Percentiles rank a stretch among this genome's conserved stretches.
These are phyloP conservation scores for Lipomyces orientalis DNA, from an alignment of 805 yeast genomes.

Conservation along the genomic window DNA sequence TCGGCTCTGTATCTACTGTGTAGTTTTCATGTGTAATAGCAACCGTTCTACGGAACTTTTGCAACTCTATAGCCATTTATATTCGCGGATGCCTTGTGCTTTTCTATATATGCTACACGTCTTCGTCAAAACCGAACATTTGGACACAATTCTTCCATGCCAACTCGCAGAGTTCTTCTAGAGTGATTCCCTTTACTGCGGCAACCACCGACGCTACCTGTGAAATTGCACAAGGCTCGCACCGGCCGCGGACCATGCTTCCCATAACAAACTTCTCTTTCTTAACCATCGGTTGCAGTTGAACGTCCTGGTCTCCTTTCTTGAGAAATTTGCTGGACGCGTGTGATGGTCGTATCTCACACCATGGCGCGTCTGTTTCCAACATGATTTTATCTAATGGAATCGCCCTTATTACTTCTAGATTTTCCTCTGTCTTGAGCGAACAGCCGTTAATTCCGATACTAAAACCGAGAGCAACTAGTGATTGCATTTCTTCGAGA, in stretches of 20 bases:
- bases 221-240: constrained; percentile 89
- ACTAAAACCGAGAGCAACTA: constrained; percentile 65
- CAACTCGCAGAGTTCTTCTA: constrained; percentile 53
- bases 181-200: constrained; percentile 52
- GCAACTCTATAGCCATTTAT: background rate
- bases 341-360: constrained; percentile 86
- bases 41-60: background rate
- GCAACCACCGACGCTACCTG: constrained; percentile 76
- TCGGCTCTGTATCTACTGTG: background rate
- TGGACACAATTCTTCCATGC: constrained; percentile 60
- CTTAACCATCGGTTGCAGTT: constrained; percentile 52
- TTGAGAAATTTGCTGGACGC: constrained; percentile 65
- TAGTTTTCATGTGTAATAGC: background rate
- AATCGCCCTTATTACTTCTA: constrained; percentile 66
- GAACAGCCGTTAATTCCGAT: constrained; percentile 95
- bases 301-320: background rate
- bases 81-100: background rate
- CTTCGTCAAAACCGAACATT: constrained; percentile 48
- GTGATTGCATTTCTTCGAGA: constrained; percentile 59
- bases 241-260: constrained; percentile 74
- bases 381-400: constrained; percentile 75
- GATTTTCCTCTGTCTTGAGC: constrained; percentile 73
- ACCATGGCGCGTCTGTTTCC: constrained; percentile 96
- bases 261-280: constrained; percentile 60
- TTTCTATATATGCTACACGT: background rate